Evolutionary conservation across 176 grass and related monocot species (phyloP).

Genomic region (Olyra latifolia): DNA sequence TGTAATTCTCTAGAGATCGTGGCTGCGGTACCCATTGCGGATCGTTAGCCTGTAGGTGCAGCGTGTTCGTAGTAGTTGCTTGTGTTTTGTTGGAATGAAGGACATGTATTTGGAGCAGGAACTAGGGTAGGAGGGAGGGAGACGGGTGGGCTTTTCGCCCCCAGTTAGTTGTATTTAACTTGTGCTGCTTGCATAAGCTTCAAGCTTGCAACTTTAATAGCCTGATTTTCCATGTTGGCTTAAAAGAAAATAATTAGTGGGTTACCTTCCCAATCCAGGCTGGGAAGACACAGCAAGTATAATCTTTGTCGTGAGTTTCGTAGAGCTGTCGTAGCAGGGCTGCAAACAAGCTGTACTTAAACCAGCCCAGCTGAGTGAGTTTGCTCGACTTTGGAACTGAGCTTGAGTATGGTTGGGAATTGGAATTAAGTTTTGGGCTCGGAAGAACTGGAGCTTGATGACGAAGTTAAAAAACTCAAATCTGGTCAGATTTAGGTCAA

Average conservation of each 20-base stretch:
- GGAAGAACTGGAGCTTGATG: neutral
- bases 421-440: neutral
- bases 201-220: neutral
- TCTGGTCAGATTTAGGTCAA: neutral
- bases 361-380: neutral
- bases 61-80: neutral
- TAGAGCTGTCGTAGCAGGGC: neutral
- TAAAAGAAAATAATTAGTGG: neutral
- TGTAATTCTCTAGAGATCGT: neutral
- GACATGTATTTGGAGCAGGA: neutral
- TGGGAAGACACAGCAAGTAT: neutral
- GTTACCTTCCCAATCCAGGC: neutral
- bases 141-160: neutral
- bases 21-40: neutral
- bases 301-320: neutral
- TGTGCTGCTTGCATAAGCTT: neutral
- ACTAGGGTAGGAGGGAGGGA: neutral
- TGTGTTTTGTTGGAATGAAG: neutral
- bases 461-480: neutral
- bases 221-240: constrained; percentile 6
- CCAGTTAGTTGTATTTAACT: neutral
- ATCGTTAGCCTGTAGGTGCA: neutral
- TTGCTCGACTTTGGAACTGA: neutral
- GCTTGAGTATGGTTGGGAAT: neutral
- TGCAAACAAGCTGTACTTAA: neutral